phyloP scores from a whole-genome alignment of 495 filamentous ascomycete species.

The Neurospora pannonica region DNA sequence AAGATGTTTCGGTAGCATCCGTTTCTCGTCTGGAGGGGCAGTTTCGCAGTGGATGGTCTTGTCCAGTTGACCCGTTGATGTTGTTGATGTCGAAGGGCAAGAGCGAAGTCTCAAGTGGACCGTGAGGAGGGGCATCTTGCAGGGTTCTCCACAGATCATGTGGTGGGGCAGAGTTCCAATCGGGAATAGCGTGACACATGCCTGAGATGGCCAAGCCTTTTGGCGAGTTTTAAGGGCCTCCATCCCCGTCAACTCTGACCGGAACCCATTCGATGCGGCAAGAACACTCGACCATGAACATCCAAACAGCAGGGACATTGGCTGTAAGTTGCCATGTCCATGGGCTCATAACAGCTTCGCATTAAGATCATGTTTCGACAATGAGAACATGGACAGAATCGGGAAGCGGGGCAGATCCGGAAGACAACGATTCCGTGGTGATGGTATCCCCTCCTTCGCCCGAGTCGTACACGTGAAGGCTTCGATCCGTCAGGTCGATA shows the following conservation, averaged over 20 bases:
- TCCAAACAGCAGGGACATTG: not conserved
- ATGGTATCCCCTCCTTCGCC: not conserved
- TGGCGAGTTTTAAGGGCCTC: conserved; percentile 31
- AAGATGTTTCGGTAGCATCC: not conserved
- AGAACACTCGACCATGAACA: not conserved
- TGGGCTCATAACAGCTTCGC: conserved; percentile 12
- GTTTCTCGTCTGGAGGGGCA: not conserved
- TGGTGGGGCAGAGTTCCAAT: conserved; percentile 12
- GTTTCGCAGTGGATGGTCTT: not conserved
- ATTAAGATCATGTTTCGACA: conserved; percentile 7
- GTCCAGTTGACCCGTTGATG: not conserved
- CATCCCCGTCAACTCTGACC: conserved; percentile 14
- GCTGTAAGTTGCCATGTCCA: not conserved
- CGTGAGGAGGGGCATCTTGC: not conserved
- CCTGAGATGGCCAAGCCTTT: conserved; percentile 29
- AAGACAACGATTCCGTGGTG: not conserved
- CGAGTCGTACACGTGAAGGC: not conserved
- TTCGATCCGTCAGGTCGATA: not conserved
- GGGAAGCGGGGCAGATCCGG: not conserved
- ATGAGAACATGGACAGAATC: not conserved
- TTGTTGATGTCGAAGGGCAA: conserved; percentile 1
- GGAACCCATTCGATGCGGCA: conserved; percentile 16
- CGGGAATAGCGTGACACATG: conserved; percentile 27
- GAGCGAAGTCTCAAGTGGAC: not conserved
- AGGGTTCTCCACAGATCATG: conserved; percentile 4